Evolutionary conservation across 345 rosid species (phyloP).

Genomic region (Gossypium sturtianum): DNA sequence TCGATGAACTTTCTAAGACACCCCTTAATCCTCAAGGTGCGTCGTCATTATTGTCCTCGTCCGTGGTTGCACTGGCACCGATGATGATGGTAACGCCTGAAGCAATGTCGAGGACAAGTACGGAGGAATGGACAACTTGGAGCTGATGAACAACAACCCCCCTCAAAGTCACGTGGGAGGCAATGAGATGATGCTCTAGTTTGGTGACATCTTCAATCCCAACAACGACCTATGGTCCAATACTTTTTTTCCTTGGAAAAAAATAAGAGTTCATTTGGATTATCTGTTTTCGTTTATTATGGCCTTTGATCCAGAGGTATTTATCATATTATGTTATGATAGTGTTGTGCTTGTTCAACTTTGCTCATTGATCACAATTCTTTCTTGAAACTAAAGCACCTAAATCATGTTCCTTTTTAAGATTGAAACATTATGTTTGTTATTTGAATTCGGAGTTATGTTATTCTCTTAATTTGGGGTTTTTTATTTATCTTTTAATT

Average conservation of each 20-base stretch:
- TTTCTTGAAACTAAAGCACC: too few relatives aligned
- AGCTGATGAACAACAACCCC: slow-evolving; percentile 6
- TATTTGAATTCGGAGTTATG: too few relatives aligned
- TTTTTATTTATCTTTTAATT: too few relatives aligned
- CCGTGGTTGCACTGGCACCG: neutral
- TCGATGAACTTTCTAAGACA: neutral
- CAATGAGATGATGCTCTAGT: slow-evolving; percentile 25
- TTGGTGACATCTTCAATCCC: neutral
- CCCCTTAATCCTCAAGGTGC: neutral
- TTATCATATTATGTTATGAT: neutral
- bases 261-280: neutral
- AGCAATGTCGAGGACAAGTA: neutral
- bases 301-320: too few relatives aligned
- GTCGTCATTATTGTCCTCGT: too few relatives aligned
- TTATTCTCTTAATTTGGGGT: too few relatives aligned
- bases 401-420: too few relatives aligned
- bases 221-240: slow-evolving; percentile 8
- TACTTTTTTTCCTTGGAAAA: slow-evolving; percentile 8
- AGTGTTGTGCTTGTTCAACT: neutral
- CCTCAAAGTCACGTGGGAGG: slow-evolving; percentile 23
- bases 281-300: neutral
- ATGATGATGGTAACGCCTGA: neutral
- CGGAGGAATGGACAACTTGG: neutral
- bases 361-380: too few relatives aligned
- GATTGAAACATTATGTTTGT: too few relatives aligned